Percentiles rank a stretch among this genome's conserved stretches.
phyloP scores from a whole-genome alignment of 495 filamentous ascomycete genomes.

The Evernia prunastri region DNA sequence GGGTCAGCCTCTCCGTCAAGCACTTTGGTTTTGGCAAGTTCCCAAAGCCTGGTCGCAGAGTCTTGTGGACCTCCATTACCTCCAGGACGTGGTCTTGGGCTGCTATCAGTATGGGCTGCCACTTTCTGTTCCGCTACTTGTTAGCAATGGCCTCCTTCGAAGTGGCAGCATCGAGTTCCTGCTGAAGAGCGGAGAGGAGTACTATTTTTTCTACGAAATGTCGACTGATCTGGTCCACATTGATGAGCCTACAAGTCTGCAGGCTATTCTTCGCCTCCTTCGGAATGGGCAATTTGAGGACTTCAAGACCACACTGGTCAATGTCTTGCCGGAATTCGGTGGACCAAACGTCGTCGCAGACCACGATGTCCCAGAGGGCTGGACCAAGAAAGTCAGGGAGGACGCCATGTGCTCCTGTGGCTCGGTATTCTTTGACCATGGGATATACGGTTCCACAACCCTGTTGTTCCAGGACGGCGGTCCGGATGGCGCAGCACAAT shows the following conservation, averaged over 20 bases:
- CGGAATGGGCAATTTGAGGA: background rate
- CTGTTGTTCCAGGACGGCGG: background rate
- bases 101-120: background rate
- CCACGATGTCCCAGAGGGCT: background rate
- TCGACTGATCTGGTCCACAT: background rate
- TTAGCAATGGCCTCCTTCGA: background rate
- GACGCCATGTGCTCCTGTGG: background rate
- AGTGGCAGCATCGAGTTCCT: background rate
- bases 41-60: background rate
- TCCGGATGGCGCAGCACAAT: background rate
- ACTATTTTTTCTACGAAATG: background rate
- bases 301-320: background rate
- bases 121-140: background rate
- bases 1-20: background rate
- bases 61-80: background rate
- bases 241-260: background rate
- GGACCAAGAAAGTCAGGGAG: background rate
- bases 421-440: background rate
- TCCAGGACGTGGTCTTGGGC: background rate
- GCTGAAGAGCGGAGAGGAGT: background rate
- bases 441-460: background rate
- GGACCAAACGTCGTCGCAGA: background rate
- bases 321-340: background rate
- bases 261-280: background rate
- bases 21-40: background rate